Conservation (phyloP, 805 yeast genomes). For the Candida germanica region DNA sequence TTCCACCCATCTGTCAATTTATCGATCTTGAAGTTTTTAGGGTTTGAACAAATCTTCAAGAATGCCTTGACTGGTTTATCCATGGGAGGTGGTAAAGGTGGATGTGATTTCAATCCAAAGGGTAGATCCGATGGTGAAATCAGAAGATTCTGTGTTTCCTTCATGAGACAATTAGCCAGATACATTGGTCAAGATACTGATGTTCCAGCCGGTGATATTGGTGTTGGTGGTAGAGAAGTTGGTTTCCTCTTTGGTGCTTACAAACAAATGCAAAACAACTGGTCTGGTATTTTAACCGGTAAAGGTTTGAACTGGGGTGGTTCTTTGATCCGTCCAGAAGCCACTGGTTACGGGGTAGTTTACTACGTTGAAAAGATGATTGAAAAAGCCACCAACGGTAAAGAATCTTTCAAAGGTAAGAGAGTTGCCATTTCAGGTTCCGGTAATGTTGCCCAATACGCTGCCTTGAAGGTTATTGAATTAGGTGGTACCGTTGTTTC, state of each 20-base stretch:
- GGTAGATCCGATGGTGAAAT: slow-evolving; percentile 90
- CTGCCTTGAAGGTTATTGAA: slow-evolving; percentile 95
- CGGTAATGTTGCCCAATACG: slow-evolving; percentile 99
- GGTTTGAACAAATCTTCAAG: slow-evolving; percentile 98
- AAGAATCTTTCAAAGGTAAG: slow-evolving; percentile 88
- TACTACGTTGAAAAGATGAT: slow-evolving; percentile 98
- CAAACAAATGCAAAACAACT: slow-evolving; percentile 85
- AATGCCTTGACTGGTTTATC: slow-evolving; percentile 94
- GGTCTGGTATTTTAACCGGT: slow-evolving; percentile 98
- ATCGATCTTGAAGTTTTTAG: slow-evolving; percentile 92
- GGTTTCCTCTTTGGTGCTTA: slow-evolving; percentile 97
- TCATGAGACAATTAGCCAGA: slow-evolving; percentile 93
- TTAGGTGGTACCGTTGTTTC: slow-evolving; percentile 95
- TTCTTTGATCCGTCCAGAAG: slow-evolving; percentile 97
- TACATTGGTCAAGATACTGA: slow-evolving; percentile 97
- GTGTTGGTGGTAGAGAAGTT: slow-evolving; percentile 95
- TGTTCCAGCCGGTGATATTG: slow-evolving; percentile 99
- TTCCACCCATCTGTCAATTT: slow-evolving; percentile 96
- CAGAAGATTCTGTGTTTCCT: slow-evolving; percentile 93
- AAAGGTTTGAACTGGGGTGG: slow-evolving; percentile 99
- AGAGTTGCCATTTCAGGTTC: slow-evolving; percentile 96
- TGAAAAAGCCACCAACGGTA: slow-evolving; percentile 85
- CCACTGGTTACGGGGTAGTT: slow-evolving; percentile 96
- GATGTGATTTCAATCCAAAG: slow-evolving; percentile 96
- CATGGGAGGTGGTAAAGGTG: slow-evolving; percentile 99